phyloP scores from a whole-genome alignment of 495 filamentous ascomycete genomes.

The Tuber microsphaerosporum region DNA sequence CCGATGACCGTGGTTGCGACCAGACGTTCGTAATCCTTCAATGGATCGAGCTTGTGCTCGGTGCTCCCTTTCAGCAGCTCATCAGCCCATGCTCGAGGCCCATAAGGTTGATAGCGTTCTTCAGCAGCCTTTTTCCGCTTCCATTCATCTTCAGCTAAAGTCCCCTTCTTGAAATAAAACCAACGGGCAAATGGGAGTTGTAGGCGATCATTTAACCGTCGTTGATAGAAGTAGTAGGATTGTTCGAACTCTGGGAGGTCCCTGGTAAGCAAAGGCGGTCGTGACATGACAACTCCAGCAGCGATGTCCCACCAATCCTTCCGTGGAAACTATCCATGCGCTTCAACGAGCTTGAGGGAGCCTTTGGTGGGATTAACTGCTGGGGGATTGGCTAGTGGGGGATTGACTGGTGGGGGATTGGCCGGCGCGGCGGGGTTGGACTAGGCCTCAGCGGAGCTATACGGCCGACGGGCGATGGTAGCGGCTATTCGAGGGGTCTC shows the following conservation, averaged over 20 bases:
- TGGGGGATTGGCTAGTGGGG: neutral
- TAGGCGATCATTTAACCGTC: constrained; percentile 88
- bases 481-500: neutral
- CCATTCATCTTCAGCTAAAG: constrained; percentile 79
- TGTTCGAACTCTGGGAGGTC: constrained; percentile 80
- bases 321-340: neutral
- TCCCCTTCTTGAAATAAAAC: constrained; percentile 93
- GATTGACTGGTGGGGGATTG: neutral
- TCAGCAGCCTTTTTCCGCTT: constrained; percentile 64
- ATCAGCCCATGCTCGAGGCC: constrained; percentile 76
- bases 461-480: neutral
- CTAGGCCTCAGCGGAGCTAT: neutral
- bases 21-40: constrained; percentile 45
- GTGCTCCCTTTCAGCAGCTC: constrained; percentile 70
- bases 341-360: neutral
- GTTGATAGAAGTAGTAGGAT: constrained; percentile 91
- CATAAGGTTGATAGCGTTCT: constrained; percentile 70
- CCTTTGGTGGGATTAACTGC: neutral
- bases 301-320: constrained; percentile 48
- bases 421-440: neutral
- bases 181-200: constrained; percentile 80
- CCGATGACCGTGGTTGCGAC: constrained; percentile 58
- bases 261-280: constrained; percentile 79
- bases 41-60: constrained; percentile 53
- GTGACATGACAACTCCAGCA: constrained; percentile 75